phyloP scores from a whole-genome alignment of 75 land plant genomes.

The Picea sitchensis region DNA sequence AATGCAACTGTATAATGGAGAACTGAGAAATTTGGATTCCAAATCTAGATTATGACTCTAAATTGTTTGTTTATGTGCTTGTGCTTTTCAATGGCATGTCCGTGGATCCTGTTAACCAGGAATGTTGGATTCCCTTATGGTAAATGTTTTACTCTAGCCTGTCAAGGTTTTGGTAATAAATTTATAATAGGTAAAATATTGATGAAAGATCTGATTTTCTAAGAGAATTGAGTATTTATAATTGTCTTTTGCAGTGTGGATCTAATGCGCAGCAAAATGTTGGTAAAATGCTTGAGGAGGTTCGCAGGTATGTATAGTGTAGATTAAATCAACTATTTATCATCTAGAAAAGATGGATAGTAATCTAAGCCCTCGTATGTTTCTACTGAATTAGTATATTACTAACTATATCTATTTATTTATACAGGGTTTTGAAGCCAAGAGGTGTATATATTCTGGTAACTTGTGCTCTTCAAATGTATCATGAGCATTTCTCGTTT shows the following conservation, averaged over 20 bases:
- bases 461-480: conserved; percentile 13
- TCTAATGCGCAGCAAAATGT: conserved; percentile 65
- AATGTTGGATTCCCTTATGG: conserved; percentile 86
- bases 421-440: conserved; percentile 78
- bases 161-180: not conserved
- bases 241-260: conserved; percentile 63
- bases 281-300: conserved; percentile 73
- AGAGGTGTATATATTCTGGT: conserved; percentile 86
- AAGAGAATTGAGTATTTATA: not conserved
- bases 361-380: not conserved
- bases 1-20: too few relatives aligned
- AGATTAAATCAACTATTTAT: too few relatives aligned
- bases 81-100: not conserved
- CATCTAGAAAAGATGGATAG: too few relatives aligned
- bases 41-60: not conserved
- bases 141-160: conserved; percentile 25
- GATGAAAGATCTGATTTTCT: conserved; percentile 2
- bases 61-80: not conserved
- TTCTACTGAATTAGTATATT: conserved; percentile 16
- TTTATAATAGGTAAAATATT: not conserved
- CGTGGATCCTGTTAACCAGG: conserved; percentile 34
- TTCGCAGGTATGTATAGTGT: conserved; percentile 50
- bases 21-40: not conserved
- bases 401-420: conserved; percentile 27
- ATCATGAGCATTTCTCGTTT: not conserved